These are phyloP conservation scores for Akanthomyces dipterigenus DNA, from an alignment of 2,329 filamentous ascomycete genomes.

Conservation along the genomic window DNA sequence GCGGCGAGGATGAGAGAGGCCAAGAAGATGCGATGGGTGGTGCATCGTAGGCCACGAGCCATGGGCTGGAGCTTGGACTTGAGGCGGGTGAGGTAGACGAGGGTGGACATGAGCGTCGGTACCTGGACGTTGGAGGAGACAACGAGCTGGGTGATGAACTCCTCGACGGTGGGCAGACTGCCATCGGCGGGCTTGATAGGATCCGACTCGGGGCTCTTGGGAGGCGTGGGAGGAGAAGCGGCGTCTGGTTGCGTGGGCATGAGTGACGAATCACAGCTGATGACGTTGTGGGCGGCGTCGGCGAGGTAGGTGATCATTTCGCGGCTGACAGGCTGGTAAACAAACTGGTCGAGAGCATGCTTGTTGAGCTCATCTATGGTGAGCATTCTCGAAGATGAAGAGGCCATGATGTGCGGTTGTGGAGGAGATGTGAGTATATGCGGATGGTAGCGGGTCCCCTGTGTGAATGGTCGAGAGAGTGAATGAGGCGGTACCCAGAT, in stretches of 20 bases:
- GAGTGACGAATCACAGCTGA: slow-evolving; percentile 64
- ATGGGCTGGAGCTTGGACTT: slow-evolving; percentile 82
- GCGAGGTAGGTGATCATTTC: slow-evolving; percentile 76
- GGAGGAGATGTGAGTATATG: background rate
- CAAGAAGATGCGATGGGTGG: slow-evolving; percentile 95
- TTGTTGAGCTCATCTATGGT: slow-evolving; percentile 57
- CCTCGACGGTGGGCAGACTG: slow-evolving; percentile 70
- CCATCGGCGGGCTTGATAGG: slow-evolving; percentile 39
- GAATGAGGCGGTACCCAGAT: slow-evolving; percentile 2
- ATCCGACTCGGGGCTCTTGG: slow-evolving; percentile 37
- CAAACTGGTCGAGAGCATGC: slow-evolving; percentile 70
- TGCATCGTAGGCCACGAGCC: slow-evolving; percentile 93
- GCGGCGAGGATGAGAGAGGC: slow-evolving; percentile 78
- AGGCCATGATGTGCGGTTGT: slow-evolving; percentile 36
- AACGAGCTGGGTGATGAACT: slow-evolving; percentile 88
- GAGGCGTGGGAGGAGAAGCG: slow-evolving; percentile 39
- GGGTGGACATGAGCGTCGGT: slow-evolving; percentile 90
- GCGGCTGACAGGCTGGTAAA: slow-evolving; percentile 67
- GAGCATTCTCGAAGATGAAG: slow-evolving; percentile 31
- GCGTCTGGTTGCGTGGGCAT: slow-evolving; percentile 38
- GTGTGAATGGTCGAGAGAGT: slow-evolving; percentile 5
- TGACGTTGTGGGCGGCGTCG: slow-evolving; percentile 67
- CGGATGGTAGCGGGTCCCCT: background rate
- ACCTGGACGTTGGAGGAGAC: slow-evolving; percentile 94
- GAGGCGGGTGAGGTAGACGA: slow-evolving; percentile 86